A percentile compares a stretch with the other conserved stretches of the same genome.
Conservation (phyloP, 345 rosid genomes). For the Odontarrhena argentea region DNA sequence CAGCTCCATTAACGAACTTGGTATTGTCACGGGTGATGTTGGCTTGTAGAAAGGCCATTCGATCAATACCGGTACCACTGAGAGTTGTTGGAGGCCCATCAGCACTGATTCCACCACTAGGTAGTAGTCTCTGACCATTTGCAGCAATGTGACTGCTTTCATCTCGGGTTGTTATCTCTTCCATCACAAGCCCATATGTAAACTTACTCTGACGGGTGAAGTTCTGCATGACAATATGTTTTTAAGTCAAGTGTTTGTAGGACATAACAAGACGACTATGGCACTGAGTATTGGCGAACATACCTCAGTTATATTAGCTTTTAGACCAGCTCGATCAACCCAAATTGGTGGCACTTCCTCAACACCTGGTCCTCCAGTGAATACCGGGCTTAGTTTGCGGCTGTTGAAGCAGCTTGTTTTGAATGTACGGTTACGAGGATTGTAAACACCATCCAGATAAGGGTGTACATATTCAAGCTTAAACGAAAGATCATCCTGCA, state of each 20-base stretch:
- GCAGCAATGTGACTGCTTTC: conserved; percentile 92
- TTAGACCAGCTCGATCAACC: conserved; percentile 97
- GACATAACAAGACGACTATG: background rate
- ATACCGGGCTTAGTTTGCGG: conserved; percentile 95
- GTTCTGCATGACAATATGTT: conserved; percentile 55
- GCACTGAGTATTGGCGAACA: conserved; percentile 28
- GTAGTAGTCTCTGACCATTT: conserved; percentile 87
- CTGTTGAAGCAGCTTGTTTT: conserved; percentile 92
- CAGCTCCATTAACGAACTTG: conserved; percentile 87
- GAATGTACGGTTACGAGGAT: conserved; percentile 83
- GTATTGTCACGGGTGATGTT: conserved; percentile 98
- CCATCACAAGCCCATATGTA: conserved; percentile 97
- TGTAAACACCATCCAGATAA: conserved; percentile 81
- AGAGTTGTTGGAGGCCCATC: conserved; percentile 99
- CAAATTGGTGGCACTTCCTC: conserved; percentile 99
- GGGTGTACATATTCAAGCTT: conserved; percentile 99
- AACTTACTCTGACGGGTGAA: conserved; percentile 97
- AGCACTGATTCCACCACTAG: conserved; percentile 96
- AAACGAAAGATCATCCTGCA: conserved; percentile 96
- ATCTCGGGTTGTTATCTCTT: conserved; percentile 96
- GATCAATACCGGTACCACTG: conserved; percentile 93
- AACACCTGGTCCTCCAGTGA: conserved; percentile 96
- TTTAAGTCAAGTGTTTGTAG: background rate
- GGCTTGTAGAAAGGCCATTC: conserved; percentile 89
- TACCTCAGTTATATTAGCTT: conserved; percentile 97